Evolutionary conservation across 1,284 basidiomycete genomes (phyloP).

Genomic region (Moniliophthora roreri): DNA sequence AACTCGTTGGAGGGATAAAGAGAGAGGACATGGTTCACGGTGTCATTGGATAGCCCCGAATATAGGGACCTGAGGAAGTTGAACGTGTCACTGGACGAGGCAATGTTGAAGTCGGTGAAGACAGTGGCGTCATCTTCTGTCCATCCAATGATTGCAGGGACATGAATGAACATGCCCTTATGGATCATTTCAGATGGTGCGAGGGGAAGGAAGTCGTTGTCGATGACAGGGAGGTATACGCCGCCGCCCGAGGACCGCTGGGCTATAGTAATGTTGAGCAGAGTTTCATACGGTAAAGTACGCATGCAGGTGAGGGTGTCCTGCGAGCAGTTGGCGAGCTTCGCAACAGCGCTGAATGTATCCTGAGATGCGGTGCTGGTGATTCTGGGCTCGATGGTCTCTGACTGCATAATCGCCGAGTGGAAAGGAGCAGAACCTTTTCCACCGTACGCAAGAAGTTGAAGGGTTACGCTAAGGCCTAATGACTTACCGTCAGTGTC

Average conservation of each 20-base stretch:
- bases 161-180: background rate
- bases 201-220: conserved; percentile 1
- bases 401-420: background rate
- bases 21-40: background rate
- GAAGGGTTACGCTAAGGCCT: conserved; percentile 4
- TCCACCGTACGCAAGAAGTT: conserved; percentile 3
- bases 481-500: background rate
- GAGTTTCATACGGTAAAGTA: background rate
- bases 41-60: background rate
- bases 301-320: background rate
- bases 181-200: background rate
- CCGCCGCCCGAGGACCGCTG: conserved; percentile 2
- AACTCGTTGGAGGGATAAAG: conserved; percentile 6
- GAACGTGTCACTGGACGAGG: background rate
- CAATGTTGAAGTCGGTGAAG: background rate
- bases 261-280: background rate
- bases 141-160: conserved; percentile 7
- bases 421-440: background rate
- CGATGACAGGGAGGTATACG: background rate
- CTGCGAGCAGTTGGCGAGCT: background rate
- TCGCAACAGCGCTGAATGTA: background rate
- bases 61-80: background rate
- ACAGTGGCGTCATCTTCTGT: conserved; percentile 2
- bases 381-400: background rate
- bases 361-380: conserved; percentile 3